Percentiles rank a stretch among this genome's conserved stretches.
Evolutionary conservation across 179 eudicot genomes (phyloP).

Genomic region (Beta corolliflora): DNA sequence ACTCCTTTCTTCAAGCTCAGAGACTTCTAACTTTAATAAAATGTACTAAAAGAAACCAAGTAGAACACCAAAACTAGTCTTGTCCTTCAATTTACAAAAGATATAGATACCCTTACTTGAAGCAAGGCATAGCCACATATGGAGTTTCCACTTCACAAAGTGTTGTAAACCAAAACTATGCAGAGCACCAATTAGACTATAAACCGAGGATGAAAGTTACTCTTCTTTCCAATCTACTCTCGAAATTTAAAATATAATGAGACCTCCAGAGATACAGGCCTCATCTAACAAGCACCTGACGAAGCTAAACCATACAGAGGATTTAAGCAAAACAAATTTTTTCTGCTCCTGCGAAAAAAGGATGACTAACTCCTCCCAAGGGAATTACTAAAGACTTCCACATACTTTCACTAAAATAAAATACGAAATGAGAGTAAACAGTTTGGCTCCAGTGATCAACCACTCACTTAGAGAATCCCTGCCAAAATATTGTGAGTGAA

Average conservation of each 20-base stretch:
- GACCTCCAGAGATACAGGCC: background rate
- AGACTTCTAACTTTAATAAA: background rate
- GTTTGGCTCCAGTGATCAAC: background rate
- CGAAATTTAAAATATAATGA: background rate
- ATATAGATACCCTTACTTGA: background rate
- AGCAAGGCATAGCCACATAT: background rate
- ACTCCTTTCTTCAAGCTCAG: background rate
- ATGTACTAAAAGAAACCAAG: background rate
- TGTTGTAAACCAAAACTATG: background rate
- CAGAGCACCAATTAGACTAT: too few relatives aligned
- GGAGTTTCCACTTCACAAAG: background rate
- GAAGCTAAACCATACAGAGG: background rate
- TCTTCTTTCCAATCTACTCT: background rate
- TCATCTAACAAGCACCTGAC: background rate
- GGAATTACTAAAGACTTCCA: background rate
- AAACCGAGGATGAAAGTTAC: background rate
- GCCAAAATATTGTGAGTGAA: background rate
- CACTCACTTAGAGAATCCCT: background rate
- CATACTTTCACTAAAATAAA: background rate
- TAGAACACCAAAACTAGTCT: background rate
- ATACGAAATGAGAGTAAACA: background rate
- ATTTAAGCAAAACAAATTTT: background rate
- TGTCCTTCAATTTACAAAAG: background rate
- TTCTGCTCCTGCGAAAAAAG: background rate
- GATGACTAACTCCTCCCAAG: background rate